Evolutionary conservation across 169 alveolate genomes (phyloP).

Genomic region (Cryptosporidium tyzzeri): DNA sequence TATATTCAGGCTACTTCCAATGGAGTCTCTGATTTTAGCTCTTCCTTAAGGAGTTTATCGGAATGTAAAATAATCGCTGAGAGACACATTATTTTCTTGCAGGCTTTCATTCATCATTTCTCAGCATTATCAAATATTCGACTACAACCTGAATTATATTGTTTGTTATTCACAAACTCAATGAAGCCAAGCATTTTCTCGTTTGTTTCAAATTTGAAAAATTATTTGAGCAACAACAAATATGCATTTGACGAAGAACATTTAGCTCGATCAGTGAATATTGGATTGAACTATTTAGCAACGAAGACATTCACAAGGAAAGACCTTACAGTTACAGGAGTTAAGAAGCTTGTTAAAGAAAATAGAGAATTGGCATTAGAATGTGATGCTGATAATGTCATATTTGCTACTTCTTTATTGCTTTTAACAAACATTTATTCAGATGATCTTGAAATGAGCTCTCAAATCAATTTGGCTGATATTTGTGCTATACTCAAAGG

Average conservation of each 20-base stretch:
- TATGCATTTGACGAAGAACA: not conserved
- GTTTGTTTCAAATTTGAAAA: not conserved
- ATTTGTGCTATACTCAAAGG: constrained; percentile 28
- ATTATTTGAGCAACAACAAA: not conserved
- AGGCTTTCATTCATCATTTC: constrained; percentile 3
- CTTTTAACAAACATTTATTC: constrained; percentile 7
- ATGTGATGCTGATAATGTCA: constrained; percentile 4
- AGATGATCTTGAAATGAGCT: not conserved
- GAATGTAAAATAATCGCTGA: not conserved
- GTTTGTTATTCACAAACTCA: constrained; percentile 32
- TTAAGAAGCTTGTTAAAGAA: constrained; percentile 21
- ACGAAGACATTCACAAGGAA: not conserved
- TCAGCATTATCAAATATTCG: not conserved
- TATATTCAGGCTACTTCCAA: not conserved
- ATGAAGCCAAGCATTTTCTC: not conserved
- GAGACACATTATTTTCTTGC: not conserved
- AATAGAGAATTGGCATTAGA: constrained; percentile 12
- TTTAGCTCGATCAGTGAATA: not conserved
- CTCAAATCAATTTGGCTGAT: not conserved
- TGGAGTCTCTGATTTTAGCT: not conserved
- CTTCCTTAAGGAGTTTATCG: not conserved
- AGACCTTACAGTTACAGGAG: constrained; percentile 12
- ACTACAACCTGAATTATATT: not conserved
- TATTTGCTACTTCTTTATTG: constrained; percentile 6
- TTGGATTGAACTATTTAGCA: constrained; percentile 21